Evolutionary conservation across 805 yeast species (phyloP).

Genomic region (Starmerella geochares): DNA sequence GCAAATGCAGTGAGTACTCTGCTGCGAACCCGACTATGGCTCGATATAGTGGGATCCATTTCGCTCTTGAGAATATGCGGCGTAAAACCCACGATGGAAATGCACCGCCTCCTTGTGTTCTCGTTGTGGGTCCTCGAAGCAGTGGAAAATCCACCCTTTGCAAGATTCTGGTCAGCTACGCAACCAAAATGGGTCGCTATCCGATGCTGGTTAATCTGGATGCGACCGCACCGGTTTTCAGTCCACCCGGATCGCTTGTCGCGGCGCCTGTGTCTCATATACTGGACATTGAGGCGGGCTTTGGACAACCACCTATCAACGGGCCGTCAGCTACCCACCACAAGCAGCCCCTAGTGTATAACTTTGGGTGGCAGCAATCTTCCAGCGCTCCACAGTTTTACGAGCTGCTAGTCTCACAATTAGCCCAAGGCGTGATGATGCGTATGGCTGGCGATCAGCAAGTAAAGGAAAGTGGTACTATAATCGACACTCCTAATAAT

Average conservation of each 20-base stretch:
- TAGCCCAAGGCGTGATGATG: conserved; percentile 40
- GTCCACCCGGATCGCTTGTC: conserved; percentile 73
- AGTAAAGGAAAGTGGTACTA: conserved; percentile 42
- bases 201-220: conserved; percentile 74
- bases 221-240: conserved; percentile 58
- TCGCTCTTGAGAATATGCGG: conserved; percentile 57
- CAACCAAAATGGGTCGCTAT: conserved; percentile 53
- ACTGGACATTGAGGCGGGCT: conserved; percentile 63
- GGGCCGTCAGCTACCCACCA: conserved; percentile 44
- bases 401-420: conserved; percentile 39
- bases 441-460: conserved; percentile 43
- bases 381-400: conserved; percentile 49
- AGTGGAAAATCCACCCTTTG: conserved; percentile 73
- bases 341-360: conserved; percentile 81
- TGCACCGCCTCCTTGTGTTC: conserved; percentile 37
- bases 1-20: conserved; percentile 42
- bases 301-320: conserved; percentile 69
- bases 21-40: conserved; percentile 64
- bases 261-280: conserved; percentile 77
- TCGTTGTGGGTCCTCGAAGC: conserved; percentile 61
- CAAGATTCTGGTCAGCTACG: conserved; percentile 63
- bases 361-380: conserved; percentile 58
- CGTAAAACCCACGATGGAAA: conserved; percentile 15
- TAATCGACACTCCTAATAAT: conserved; percentile 64
- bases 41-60: conserved; percentile 56